These are phyloP conservation scores for Apophysomyces sp. DNA, from an alignment of 371 early-diverging fungal species.

Conservation along the genomic window DNA sequence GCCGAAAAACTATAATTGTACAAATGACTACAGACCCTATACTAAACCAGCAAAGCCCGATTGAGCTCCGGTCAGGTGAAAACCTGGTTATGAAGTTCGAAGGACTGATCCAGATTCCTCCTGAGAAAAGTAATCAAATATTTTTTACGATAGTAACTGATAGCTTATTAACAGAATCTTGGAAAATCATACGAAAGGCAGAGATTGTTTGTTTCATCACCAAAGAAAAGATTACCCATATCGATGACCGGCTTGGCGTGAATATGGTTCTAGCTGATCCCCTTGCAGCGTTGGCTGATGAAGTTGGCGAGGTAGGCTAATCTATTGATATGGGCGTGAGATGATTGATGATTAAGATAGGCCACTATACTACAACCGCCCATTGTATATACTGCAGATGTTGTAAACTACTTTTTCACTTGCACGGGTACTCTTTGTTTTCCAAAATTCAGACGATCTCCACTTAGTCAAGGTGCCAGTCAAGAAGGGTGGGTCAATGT, in stretches of 20 bases:
- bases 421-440: slow-evolving; percentile 29
- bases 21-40: slow-evolving; percentile 33
- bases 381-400: slow-evolving; percentile 23
- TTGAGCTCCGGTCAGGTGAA: slow-evolving; percentile 19
- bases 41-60: slow-evolving; percentile 25
- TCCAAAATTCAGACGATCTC: slow-evolving; percentile 7
- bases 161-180: slow-evolving; percentile 4
- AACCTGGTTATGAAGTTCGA: slow-evolving; percentile 37
- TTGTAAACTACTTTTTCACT: slow-evolving; percentile 33
- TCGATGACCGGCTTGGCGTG: slow-evolving; percentile 25
- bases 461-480: not conserved
- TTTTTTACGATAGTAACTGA: not conserved
- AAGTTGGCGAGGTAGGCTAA: slow-evolving; percentile 7
- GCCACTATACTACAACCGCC: slow-evolving; percentile 26
- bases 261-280: slow-evolving; percentile 37
- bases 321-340: not conserved
- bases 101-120: slow-evolving; percentile 25
- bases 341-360: not conserved
- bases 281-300: not conserved
- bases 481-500: slow-evolving; percentile 37
- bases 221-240: slow-evolving; percentile 23
- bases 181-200: slow-evolving; percentile 17
- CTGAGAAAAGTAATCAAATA: slow-evolving; percentile 11
- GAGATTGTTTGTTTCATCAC: slow-evolving; percentile 35
- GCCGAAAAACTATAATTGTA: slow-evolving; percentile 21